Conservation (phyloP, 169 alveolate genomes). For the Plasmodium ovale region DNA sequence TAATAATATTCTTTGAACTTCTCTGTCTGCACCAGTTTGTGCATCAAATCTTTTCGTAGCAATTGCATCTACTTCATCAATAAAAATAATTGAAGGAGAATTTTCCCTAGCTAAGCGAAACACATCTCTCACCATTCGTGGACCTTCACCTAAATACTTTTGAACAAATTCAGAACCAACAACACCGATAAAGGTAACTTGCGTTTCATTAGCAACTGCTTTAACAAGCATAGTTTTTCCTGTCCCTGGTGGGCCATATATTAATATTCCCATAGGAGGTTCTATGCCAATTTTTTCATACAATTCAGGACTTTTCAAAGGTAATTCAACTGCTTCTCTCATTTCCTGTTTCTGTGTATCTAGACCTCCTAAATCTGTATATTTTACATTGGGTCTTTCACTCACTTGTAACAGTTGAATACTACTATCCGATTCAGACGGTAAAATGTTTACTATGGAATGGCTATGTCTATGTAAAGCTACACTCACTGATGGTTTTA, state of each 20-base stretch:
- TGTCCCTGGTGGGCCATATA: conserved; percentile 99
- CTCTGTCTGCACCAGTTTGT: conserved; percentile 98
- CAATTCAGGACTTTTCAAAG: conserved; percentile 98
- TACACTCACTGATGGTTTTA: conserved; percentile 98
- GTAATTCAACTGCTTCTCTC: conserved; percentile 99
- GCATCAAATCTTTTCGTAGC: conserved; percentile 98
- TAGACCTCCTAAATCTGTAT: conserved; percentile 98
- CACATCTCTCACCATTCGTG: conserved; percentile 99
- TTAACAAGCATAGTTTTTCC: conserved; percentile 99
- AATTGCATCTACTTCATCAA: conserved; percentile 99
- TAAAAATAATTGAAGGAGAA: conserved; percentile 98
- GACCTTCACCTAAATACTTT: conserved; percentile 99
- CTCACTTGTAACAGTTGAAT: conserved; percentile 96
- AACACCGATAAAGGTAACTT: conserved; percentile 97
- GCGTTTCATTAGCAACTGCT: conserved; percentile 99
- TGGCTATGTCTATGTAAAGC: conserved; percentile 99
- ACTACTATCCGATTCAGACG: conserved; percentile 99
- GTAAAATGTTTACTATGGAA: conserved; percentile 98
- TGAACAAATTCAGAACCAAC: conserved; percentile 99
- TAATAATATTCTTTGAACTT: conserved; percentile 97
- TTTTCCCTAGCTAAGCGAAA: conserved; percentile 97
- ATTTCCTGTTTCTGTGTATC: conserved; percentile 99
- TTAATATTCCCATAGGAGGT: conserved; percentile 98
- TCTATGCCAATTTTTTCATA: conserved; percentile 98
- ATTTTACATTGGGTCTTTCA: conserved; percentile 99